Evolutionary conservation across 179 eudicot species (phyloP).

Genomic region (Patellifolia procumbens): DNA sequence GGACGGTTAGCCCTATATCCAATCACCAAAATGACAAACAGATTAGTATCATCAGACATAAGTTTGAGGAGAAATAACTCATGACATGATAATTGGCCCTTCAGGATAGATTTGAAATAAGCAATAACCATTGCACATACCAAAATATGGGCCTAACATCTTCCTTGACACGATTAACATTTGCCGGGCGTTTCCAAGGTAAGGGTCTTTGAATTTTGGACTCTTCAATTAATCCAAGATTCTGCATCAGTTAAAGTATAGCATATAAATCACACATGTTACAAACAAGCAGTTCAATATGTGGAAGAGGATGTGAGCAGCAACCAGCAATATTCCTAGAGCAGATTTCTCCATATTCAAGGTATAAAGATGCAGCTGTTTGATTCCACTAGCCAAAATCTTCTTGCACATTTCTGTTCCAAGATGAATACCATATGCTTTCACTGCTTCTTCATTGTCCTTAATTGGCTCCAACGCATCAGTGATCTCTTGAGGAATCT

Average conservation of each 20-base stretch:
- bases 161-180: slow-evolving; percentile 83
- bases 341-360: slow-evolving; percentile 99
- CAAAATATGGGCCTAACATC: slow-evolving; percentile 96
- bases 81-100: neutral
- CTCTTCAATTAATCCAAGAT: slow-evolving; percentile 96
- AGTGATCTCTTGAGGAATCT: slow-evolving; percentile 86
- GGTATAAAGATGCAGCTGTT: slow-evolving; percentile 83
- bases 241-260: slow-evolving; percentile 45
- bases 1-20: slow-evolving; percentile 95
- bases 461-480: slow-evolving; percentile 95
- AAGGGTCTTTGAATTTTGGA: slow-evolving; percentile 78
- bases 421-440: slow-evolving; percentile 90
- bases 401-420: slow-evolving; percentile 99
- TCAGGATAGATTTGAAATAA: neutral
- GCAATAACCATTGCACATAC: slow-evolving; percentile 37
- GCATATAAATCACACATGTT: slow-evolving; percentile 5
- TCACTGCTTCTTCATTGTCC: slow-evolving; percentile 98
- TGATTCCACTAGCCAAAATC: slow-evolving; percentile 89
- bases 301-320: slow-evolving; percentile 22
- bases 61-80: neutral
- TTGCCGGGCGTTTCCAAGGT: slow-evolving; percentile 92
- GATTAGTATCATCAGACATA: neutral
- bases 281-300: neutral
- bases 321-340: slow-evolving; percentile 78
- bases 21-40: slow-evolving; percentile 26